A percentile compares a stretch with the other conserved stretches of the same genome.
Conservation (phyloP, 768 basidiomycete genomes). For the Rhodosporidiobolus odoratus region DNA sequence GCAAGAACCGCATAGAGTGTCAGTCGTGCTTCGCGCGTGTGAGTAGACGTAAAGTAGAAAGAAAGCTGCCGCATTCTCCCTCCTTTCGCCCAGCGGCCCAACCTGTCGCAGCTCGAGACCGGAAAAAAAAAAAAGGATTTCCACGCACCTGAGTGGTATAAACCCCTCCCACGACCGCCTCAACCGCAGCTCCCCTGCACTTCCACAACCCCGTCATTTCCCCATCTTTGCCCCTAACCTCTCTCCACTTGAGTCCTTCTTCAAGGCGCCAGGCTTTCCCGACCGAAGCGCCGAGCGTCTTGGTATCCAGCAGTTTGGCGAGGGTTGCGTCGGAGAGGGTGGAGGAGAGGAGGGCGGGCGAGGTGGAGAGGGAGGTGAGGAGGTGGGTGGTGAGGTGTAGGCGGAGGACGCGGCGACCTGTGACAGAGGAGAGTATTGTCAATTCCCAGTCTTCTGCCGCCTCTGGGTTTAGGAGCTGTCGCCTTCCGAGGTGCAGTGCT, state of each 20-base stretch:
- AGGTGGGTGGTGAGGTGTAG: conserved; percentile 29
- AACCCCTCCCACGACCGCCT: conserved; percentile 18
- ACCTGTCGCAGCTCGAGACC: neutral
- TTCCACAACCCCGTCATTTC: conserved; percentile 32
- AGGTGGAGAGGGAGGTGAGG: conserved; percentile 9
- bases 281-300: conserved; percentile 28
- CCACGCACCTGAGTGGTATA: conserved; percentile 27
- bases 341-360: conserved; percentile 23
- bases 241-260: conserved; percentile 26
- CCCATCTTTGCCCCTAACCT: conserved; percentile 17
- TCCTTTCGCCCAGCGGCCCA: neutral
- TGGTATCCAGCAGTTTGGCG: conserved; percentile 25
- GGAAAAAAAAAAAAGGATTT: neutral
- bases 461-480: no score
- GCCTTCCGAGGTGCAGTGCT: no score
- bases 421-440: neutral
- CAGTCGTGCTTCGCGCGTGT: neutral
- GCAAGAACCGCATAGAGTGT: neutral
- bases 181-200: conserved; percentile 30
- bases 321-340: conserved; percentile 8
- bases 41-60: neutral
- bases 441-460: neutral
- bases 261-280: conserved; percentile 25
- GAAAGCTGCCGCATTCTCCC: no score
- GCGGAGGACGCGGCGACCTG: conserved; percentile 32